phyloP scores from a whole-genome alignment of 1,284 basidiomycete genomes.

The Ustilago shanxiensis region DNA sequence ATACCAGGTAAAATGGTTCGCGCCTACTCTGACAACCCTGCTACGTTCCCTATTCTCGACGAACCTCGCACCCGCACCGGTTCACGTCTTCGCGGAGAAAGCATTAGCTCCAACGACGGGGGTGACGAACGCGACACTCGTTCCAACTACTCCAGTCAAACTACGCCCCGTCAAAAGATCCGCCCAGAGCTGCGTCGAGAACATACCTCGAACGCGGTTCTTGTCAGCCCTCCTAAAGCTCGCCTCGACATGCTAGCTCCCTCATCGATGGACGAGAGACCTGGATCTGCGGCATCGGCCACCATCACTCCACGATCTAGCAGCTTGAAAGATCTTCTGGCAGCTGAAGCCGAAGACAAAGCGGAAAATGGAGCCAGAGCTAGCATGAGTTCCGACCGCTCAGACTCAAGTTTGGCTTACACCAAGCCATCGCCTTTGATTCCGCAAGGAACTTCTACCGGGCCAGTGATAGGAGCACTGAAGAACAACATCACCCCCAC shows the following conservation, averaged over 20 bases:
- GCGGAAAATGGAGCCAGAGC: not conserved
- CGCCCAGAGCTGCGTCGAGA: constrained; percentile 36
- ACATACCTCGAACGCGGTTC: constrained; percentile 39
- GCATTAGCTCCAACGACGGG: constrained; percentile 23
- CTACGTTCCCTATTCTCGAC: constrained; percentile 4
- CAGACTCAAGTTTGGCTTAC: constrained; percentile 41
- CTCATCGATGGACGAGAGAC: not conserved
- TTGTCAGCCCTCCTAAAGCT: constrained; percentile 24
- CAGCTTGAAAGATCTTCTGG: constrained; percentile 39
- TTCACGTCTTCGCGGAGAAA: constrained; percentile 30
- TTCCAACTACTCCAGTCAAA: constrained; percentile 18
- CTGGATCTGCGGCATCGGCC: constrained; percentile 13
- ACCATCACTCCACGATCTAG: constrained; percentile 37
- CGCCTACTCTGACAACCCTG: constrained; percentile 33
- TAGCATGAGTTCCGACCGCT: constrained; percentile 27
- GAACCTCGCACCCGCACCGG: not conserved
- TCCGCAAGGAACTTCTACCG: not conserved
- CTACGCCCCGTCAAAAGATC: constrained; percentile 25
- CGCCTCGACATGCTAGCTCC: not conserved
- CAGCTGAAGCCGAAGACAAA: constrained; percentile 4
- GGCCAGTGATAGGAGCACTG: not conserved
- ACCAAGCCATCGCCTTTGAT: constrained; percentile 44
- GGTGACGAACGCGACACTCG: constrained; percentile 9
- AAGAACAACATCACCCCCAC: constrained; percentile 40
- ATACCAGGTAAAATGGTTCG: constrained; percentile 40